A percentile compares a stretch with the other conserved stretches of the same genome.
Conservation (phyloP, 1,284 basidiomycete species). For the Apiotrichum mycotoxinovorans region DNA sequence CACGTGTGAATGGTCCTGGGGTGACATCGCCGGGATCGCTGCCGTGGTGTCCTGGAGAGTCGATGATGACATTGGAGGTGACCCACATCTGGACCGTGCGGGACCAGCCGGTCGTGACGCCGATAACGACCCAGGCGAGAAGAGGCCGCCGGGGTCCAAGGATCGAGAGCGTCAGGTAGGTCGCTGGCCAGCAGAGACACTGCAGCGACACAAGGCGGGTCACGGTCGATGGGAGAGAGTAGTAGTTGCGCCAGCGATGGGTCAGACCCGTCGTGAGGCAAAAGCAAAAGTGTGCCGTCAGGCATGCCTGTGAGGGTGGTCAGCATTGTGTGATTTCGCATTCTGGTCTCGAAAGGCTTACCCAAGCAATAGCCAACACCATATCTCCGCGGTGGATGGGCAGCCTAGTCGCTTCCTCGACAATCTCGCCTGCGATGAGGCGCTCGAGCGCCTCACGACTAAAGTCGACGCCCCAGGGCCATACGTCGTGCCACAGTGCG, state of each 20-base stretch:
- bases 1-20: slow-evolving; percentile 5
- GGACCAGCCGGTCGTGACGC: slow-evolving; percentile 47
- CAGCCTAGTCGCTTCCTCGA: slow-evolving; percentile 27
- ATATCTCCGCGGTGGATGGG: slow-evolving; percentile 34
- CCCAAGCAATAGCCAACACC: slow-evolving; percentile 42
- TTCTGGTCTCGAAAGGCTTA: slow-evolving; percentile 17
- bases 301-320: slow-evolving; percentile 39
- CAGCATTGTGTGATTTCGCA: not conserved
- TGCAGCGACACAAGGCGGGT: slow-evolving; percentile 51
- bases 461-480: slow-evolving; percentile 46
- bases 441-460: slow-evolving; percentile 39
- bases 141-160: slow-evolving; percentile 45
- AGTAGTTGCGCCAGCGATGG: slow-evolving; percentile 51
- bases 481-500: slow-evolving; percentile 37
- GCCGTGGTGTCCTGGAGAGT: slow-evolving; percentile 2
- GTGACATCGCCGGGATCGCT: slow-evolving; percentile 1
- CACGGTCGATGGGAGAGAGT: slow-evolving; percentile 48
- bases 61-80: slow-evolving; percentile 44
- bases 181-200: slow-evolving; percentile 52
- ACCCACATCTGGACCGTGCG: slow-evolving; percentile 51
- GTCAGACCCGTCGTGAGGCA: slow-evolving; percentile 50
- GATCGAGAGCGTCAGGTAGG: slow-evolving; percentile 46
- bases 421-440: slow-evolving; percentile 25
- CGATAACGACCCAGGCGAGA: slow-evolving; percentile 51
- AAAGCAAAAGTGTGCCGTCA: slow-evolving; percentile 51